Base-by-base conservation (phyloP, 2,329 filamentous ascomycete species). In the Diaporthe sp. region DNA sequence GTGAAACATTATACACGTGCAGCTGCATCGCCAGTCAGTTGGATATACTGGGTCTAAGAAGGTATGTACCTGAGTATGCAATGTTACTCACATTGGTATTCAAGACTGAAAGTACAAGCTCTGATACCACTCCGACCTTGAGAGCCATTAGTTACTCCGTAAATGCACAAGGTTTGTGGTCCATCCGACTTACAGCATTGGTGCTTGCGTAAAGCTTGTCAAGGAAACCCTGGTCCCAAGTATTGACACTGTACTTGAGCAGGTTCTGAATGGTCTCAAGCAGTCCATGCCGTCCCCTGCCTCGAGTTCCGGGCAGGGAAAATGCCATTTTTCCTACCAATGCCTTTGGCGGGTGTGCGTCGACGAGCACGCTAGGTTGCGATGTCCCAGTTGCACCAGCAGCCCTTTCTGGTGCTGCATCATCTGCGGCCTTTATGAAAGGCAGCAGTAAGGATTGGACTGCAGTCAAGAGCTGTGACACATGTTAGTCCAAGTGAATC, bases 221-320 rank as follows among this genome's bases (percentile, higher is more conserved):
- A 81, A 98, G 86, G 85, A 98, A 98, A 12, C 96, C 96, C 84
- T 98, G 96, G 81, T 98, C 94, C 94, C 96, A 98, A n/a, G 96
- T 98, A 85, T 98, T 98, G 81, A 98, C 96, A 80, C 94, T 96
- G 84, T 97, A 95, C 78, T 91, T 89, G 57, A 98, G 87, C n/a
- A 98, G 88, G 76, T 92, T 90, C 79, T 91, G 87, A 58, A 98
- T 89, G 4, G 91, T 90, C 47, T 91, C 88, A n/a, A 53, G 49
- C 22, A 53, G 49, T 4, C 49, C 49, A 25, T 25, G 2, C 4
- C n/a, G 49, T 13, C 49, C 49, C n/a, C 49, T 22, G 9, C 49
- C 49, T 53, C 25, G n/a, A 53, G 4, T 53, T 13, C 3, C 49
- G 12, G 49, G 49, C 22, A 53, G 49, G 49, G 49, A n/a, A 53